phyloP scores from a whole-genome alignment of 129 eudicot genomes.

The Apium graveolens region DNA sequence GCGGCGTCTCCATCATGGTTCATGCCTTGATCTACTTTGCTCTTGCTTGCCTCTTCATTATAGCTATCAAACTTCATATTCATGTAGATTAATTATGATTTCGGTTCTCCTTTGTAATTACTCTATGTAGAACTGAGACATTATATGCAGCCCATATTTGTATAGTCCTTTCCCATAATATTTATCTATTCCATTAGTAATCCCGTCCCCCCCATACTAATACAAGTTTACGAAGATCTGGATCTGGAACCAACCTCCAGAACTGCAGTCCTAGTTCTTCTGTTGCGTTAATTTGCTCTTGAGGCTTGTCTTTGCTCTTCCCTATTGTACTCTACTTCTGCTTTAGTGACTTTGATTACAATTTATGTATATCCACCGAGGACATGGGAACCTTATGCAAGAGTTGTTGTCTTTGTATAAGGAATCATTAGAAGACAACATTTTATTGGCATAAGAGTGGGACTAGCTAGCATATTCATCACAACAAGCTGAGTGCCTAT shows the following conservation, averaged over 20 bases:
- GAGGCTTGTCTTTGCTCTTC: not conserved
- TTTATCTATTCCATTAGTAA: not conserved
- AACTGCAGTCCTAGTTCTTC: not conserved
- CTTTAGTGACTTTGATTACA: not conserved
- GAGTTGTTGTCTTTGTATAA: not conserved
- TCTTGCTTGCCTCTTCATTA: slow-evolving; percentile 53
- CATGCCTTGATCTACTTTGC: slow-evolving; percentile 62
- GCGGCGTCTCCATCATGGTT: slow-evolving; percentile 48
- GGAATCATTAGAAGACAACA: not conserved
- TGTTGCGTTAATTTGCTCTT: not conserved
- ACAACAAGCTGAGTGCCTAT: not conserved
- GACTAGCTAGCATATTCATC: not conserved
- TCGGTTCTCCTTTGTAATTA: not conserved
- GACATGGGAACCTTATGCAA: not conserved
- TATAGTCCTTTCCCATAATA: not conserved
- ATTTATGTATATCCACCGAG: not conserved
- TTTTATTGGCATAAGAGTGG: not conserved
- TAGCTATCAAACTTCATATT: slow-evolving; percentile 19
- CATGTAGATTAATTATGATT: not conserved
- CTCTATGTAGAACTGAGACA: too few relatives aligned
- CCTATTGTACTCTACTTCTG: not conserved
- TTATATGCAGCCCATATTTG: not conserved
- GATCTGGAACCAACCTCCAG: not conserved
- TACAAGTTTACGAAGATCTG: not conserved
- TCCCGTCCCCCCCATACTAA: not conserved